Evolutionary conservation across 352 stramenopile species (phyloP).

Genomic region (Pythium brachiatum): DNA sequence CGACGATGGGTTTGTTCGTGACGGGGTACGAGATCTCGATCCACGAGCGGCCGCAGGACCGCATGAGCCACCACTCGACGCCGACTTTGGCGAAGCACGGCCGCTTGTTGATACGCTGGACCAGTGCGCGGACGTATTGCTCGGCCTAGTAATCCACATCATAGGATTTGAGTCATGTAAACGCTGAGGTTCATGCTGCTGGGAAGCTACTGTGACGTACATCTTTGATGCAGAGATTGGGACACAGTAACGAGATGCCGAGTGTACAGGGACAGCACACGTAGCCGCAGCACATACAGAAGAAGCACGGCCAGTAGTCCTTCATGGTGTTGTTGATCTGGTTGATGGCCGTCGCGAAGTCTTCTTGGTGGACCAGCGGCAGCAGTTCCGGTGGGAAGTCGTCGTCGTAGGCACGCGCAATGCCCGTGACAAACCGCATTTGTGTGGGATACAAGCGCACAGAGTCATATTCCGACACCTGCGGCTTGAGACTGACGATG

Average conservation of each 20-base stretch:
- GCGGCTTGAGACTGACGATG: constrained; percentile 10
- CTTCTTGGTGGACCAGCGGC: constrained; percentile 46
- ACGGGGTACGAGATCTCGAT: constrained; percentile 68
- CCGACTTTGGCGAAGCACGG: constrained; percentile 52
- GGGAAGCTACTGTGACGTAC: constrained; percentile 34
- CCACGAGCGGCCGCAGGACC: constrained; percentile 60
- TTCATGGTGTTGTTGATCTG: constrained; percentile 85
- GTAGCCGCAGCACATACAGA: constrained; percentile 74
- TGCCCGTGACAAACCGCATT: constrained; percentile 70
- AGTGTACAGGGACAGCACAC: constrained; percentile 62
- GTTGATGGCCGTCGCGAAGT: constrained; percentile 75
- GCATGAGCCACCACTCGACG: constrained; percentile 60
- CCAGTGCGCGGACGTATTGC: constrained; percentile 62
- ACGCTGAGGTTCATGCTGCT: no score
- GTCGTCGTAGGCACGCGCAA: constrained; percentile 70
- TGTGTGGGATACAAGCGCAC: constrained; percentile 54
- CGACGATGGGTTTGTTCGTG: constrained; percentile 27
- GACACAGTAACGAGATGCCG: constrained; percentile 60
- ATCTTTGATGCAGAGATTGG: constrained; percentile 73
- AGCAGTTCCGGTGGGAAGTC: constrained; percentile 59
- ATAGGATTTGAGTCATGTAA: no score
- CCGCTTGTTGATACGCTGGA: constrained; percentile 57
- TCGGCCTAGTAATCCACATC: constrained; percentile 39
- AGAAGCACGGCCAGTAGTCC: constrained; percentile 78
- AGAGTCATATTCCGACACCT: constrained; percentile 29